Evolutionary conservation across 129 eudicot species (phyloP).

Genomic region (carrot (Daucus carota)): DNA sequence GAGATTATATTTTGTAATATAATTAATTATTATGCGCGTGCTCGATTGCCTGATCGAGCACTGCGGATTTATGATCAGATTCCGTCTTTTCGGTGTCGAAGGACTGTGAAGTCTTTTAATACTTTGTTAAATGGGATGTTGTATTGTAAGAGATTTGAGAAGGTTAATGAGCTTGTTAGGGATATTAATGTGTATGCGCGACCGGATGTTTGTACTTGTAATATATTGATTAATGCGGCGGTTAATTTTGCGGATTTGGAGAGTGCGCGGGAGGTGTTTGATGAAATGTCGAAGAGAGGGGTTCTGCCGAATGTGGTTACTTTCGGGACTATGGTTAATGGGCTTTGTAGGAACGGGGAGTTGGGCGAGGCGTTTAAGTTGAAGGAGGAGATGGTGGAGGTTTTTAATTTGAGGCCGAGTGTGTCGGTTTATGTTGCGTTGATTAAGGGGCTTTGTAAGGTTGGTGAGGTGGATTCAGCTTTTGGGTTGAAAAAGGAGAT

Average conservation of each 20-base stretch:
- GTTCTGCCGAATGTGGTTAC: constrained; percentile 37
- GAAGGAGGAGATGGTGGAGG: constrained; percentile 34
- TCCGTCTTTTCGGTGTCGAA: constrained; percentile 34
- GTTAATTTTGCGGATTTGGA: constrained; percentile 19
- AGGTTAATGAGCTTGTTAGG: constrained; percentile 17
- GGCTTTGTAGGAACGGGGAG: constrained; percentile 25
- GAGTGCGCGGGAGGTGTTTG: constrained; percentile 40
- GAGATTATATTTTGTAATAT: constrained; percentile 45
- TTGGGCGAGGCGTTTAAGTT: constrained; percentile 27
- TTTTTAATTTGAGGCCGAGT: constrained; percentile 24
- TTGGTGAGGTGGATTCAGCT: constrained; percentile 19
- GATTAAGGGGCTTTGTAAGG: constrained; percentile 48
- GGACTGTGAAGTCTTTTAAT: constrained; percentile 39
- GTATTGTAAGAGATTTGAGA: constrained; percentile 22
- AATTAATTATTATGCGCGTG: constrained; percentile 31
- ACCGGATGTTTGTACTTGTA: constrained; percentile 43
- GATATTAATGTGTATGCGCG: constrained; percentile 20
- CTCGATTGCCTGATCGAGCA: constrained; percentile 34
- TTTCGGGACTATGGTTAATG: constrained; percentile 37
- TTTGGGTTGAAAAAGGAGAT: constrained; percentile 37
- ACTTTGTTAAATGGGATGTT: constrained; percentile 28
- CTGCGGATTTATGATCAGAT: constrained; percentile 28
- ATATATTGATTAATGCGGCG: constrained; percentile 35
- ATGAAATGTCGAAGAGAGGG: constrained; percentile 39
- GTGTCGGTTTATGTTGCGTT: constrained; percentile 23